Evolutionary conservation across 2,329 filamentous ascomycete species (phyloP), one percentile per base, ranked within the genome.

Genomic region (Microsporum ferrugineum): DNA sequence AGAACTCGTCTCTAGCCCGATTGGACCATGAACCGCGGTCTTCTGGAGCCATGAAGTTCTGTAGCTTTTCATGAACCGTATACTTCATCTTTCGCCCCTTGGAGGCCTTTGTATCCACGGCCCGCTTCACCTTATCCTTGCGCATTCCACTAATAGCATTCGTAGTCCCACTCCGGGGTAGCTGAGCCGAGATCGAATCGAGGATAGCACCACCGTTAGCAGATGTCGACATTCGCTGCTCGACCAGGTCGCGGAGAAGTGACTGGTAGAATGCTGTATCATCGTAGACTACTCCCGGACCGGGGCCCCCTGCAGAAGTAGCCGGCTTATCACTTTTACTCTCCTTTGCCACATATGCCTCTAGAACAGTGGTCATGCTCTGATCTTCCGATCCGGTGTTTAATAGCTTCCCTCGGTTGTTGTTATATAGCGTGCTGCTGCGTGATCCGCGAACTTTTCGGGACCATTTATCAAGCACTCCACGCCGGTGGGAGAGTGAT

Each of bases 11-110:
- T 62, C 90, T 84, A 60, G 91, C 90, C 63, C 84, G 82, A 66
- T 87, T 84, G 64, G 89, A 88, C 94, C 94, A 99, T 14, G 73
- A 75, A 2, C 87, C 81, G 59, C 89, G 80, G 71, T 95, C 88
- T 72, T 96, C 90, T 0, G 91, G 86, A 8, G 91, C 91, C 91
- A 96, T 96, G 71, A 97, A 97, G 73, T 96, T 96, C 77, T 96
- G 89, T 70, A 99, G 75, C 78, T 97, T 97, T 78, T 97, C 92
- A 71, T 97, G 91, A 53, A 96, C 90, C 14, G 89, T 94, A 75
- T 92, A 99, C 43, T 90, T 82, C 81, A 99, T 83, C 78, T 96
- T 96, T 57, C 94, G 81, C 4, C 94, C 94, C 76, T 97, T 97
- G 72, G 89, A 95, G 0, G 94, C 94, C 72, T 91, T 94, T 23